phyloP scores from a whole-genome alignment of 495 filamentous ascomycete genomes.

The Thermothielavioides terrestris region DNA sequence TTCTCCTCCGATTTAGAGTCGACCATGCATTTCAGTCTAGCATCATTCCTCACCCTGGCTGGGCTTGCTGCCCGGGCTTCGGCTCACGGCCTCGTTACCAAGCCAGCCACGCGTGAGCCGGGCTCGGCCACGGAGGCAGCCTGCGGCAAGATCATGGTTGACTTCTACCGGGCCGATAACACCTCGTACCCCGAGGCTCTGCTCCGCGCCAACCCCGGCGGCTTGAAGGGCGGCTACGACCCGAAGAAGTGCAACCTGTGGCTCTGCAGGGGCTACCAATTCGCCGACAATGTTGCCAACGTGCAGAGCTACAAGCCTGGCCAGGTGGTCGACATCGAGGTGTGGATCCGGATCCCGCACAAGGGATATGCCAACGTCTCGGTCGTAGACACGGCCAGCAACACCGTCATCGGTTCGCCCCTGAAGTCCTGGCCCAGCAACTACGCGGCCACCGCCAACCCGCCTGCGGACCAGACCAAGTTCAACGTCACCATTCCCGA shows the following conservation, averaged over 20 bases:
- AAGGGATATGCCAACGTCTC: slow-evolving; percentile 60
- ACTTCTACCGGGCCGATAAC: slow-evolving; percentile 53
- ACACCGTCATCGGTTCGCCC: slow-evolving; percentile 47
- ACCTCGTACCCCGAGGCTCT: slow-evolving; percentile 62
- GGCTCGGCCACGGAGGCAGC: slow-evolving; percentile 50
- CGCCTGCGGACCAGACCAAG: slow-evolving; percentile 50
- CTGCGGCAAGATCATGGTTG: slow-evolving; percentile 54
- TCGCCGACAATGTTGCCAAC: slow-evolving; percentile 59
- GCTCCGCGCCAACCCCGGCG: slow-evolving; percentile 45
- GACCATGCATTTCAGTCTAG: slow-evolving; percentile 11
- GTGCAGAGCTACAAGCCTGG: slow-evolving; percentile 54
- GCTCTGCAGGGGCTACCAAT: slow-evolving; percentile 67
- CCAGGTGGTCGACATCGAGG: slow-evolving; percentile 49
- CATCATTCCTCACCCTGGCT: slow-evolving; percentile 29
- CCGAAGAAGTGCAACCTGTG: slow-evolving; percentile 52
- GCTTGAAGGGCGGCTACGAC: slow-evolving; percentile 49
- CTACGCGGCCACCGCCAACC: slow-evolving; percentile 43
- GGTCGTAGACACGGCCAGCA: slow-evolving; percentile 54
- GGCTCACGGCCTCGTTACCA: slow-evolving; percentile 55
- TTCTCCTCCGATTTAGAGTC: background rate
- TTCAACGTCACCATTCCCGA: slow-evolving; percentile 61
- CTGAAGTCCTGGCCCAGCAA: slow-evolving; percentile 47
- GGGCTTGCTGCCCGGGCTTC: slow-evolving; percentile 45
- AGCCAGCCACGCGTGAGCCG: slow-evolving; percentile 50
- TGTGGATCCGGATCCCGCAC: slow-evolving; percentile 56